Evolutionary conservation across 2,329 filamentous ascomycete genomes (phyloP).

Genomic region (Bipolaris sorokiniana): DNA sequence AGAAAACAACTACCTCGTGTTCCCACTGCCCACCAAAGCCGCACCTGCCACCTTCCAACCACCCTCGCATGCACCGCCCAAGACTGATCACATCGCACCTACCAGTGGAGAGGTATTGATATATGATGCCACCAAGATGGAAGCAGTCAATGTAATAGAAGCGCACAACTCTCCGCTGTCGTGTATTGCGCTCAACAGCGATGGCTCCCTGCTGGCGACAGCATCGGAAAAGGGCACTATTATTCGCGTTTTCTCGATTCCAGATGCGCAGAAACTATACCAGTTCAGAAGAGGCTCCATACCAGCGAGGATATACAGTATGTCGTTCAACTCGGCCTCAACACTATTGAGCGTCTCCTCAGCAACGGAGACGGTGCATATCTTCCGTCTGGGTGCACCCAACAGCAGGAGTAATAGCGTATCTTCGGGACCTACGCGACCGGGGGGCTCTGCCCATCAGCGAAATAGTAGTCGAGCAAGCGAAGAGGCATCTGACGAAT

Average conservation of each 20-base stretch:
- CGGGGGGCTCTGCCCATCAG: conserved; percentile 41
- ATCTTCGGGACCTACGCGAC: conserved; percentile 33
- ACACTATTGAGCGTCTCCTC: conserved; percentile 95
- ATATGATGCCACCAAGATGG: conserved; percentile 86
- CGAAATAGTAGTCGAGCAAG: conserved; percentile 53
- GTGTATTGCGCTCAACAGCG: conserved; percentile 88
- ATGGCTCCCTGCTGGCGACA: conserved; percentile 89
- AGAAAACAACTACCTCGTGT: conserved; percentile 94
- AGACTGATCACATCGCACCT: conserved; percentile 73
- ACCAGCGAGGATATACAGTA: conserved; percentile 94
- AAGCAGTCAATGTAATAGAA: conserved; percentile 94
- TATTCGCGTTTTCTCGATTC: conserved; percentile 92
- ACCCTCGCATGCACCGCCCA: conserved; percentile 85
- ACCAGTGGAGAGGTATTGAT: conserved; percentile 92
- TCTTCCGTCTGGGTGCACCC: conserved; percentile 73
- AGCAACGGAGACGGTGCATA: conserved; percentile 93
- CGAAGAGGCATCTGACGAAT: conserved; percentile 50
- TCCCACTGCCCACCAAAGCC: conserved; percentile 77
- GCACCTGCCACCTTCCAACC: conserved; percentile 59
- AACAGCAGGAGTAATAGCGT: conserved; percentile 46
- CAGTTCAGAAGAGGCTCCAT: conserved; percentile 96
- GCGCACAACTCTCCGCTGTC: conserved; percentile 91
- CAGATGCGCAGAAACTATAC: conserved; percentile 88
- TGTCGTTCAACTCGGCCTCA: conserved; percentile 96
- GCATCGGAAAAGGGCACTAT: conserved; percentile 98